Evolutionary conservation across 768 basidiomycete species (phyloP), one percentile per base, ranked within the genome.

Genomic region (Exsudoporus frostii): DNA sequence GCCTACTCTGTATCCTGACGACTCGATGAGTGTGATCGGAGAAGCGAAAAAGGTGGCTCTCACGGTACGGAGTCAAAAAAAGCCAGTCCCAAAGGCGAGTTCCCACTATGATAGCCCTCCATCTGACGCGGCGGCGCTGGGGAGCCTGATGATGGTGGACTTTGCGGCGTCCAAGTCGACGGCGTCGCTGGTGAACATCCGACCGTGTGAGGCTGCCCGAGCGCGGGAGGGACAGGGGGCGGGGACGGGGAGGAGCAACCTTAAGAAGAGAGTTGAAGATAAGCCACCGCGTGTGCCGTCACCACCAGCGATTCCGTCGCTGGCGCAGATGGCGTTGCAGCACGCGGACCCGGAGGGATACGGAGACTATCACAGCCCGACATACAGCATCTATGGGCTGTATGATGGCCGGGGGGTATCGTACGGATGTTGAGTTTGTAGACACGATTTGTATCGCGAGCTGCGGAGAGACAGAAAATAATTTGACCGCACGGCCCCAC

Each of bases 261-360:
- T 68, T 58, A 65, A 65, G 48, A 76, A 64, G 55, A 63, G 65
- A 70, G 69, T 65, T 27, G 76, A 77, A 50, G 86, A 88, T 63
- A 82, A 76, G 64, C 86, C 88, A 14, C 88, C 88, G 13, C 80
- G 85, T 2, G 87, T 91, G n/a, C 89, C 89, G 4, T 87, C 87
- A 4, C 89, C 89, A 3, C 86, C 86, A 15, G 78, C 82, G 20
- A 65, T 89, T 38, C 88, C 87, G 11, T 88, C 87, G 24, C 66
- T 91, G 48, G 74, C 86, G 9, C 90, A 90, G 69, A 66, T 91
- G 88, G 88, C 79, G 45, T 65, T 90, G 63, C 78, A 81, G 41
- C 85, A 86, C 55, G 68, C 72, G 2, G 80, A 86, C 51, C 79
- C 81, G 5, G 79, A 84, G 48, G 83, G 76, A 4, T 87, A 79